Base-by-base conservation (phyloP, 805 yeast genomes). In the Schwanniomyces sp. region DNA sequence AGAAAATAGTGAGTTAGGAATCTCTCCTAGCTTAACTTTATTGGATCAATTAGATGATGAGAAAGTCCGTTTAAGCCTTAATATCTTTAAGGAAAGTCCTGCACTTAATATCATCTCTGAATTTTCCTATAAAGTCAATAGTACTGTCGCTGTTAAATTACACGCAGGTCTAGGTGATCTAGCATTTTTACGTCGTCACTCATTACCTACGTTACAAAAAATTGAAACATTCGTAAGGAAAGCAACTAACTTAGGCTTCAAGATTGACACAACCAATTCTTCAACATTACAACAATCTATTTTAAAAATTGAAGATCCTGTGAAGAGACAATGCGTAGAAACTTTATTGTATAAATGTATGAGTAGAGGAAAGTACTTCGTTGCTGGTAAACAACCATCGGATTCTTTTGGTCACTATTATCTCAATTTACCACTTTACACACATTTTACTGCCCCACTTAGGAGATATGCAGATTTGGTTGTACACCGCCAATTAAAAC, bases 371-470 rank as follows among this genome's bases (percentile, higher is more conserved):
- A 88, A 86, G 59, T 94, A 94, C 63, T 86, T 83, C 51, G 81
- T 91, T 60, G 95, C 97, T 8, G 97, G 96, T 27, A 85, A 84
- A 61, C 85, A 84, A 44, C 96, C 90, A 55, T 82, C 88, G 2
- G 92, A 86, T 53, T 82, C 79, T 50, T 81, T 79, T 61, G 85
- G 85, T 9, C 96, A 92, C 59, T 94, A 87, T 67, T 80, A 88
- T 61, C 81, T 86, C 62, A 90, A 90, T 53, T 65, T 87, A 48
- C 96, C 97, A 26, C 72, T 90, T 39, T 94, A 89, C 65, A 89
- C 98, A 0, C 97, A 92, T 67, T 91, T 91, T 72, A 86, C 88
- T n/a, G 81, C 96, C 1, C 98, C 99, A 12, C 73, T 90, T 62
- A 81, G 96, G 64, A 80, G 99, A 58, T 94, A 91, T 64, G 91